Base-by-base conservation (phyloP, 495 filamentous ascomycete genomes). In the Wilcoxina mikolae region DNA sequence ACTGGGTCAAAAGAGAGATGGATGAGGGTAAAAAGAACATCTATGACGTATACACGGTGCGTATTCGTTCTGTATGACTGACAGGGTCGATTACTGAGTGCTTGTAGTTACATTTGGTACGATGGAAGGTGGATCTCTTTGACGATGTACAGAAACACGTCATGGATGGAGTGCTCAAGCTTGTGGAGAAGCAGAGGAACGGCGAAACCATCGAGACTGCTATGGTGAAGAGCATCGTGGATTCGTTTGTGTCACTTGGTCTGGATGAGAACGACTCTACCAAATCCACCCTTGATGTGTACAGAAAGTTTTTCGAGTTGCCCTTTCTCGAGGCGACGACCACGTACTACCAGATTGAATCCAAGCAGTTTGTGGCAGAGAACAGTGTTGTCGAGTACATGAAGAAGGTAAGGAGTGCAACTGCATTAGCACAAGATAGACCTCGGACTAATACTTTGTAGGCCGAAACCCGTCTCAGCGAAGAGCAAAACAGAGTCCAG, bases 311-410 rank as follows among this genome's bases (percentile, higher is more conserved):
- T 69, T 99, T 99, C 68, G 88, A 99, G 72, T 76, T 73, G 58
- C 93, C 91, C 0, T 99, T 90, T 77, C 78, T 99, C 50, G 74
- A 76, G 3, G 87, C 87, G 4, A 99, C 91, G 9, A 78, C 74
- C 58, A 66, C 70, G 4, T 96, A 95, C 69, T 99, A 96, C 66
- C 76, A 89, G 57, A 82, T 82, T 38, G 91, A 99, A 65, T 95
- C 89, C 51, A 84, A 87, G 56, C 83, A 85, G 60, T 99, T 96
- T 65, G 81, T 96, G 9, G 83, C 87, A 5, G 90, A 96, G 65
- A 99, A 99, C 64, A 94, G 85, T 59, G 88, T 96, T 4, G 89
- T 99, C 26, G 91, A 99, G 65, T 99, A 96, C 70, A 96, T 96
- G 93, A 96, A 96, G 75, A 99, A 99, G 73, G 63, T 62, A 31